Evolutionary conservation across 164 flowering plant genomes (phyloP).

Genomic region (Liquidambar formosana): DNA sequence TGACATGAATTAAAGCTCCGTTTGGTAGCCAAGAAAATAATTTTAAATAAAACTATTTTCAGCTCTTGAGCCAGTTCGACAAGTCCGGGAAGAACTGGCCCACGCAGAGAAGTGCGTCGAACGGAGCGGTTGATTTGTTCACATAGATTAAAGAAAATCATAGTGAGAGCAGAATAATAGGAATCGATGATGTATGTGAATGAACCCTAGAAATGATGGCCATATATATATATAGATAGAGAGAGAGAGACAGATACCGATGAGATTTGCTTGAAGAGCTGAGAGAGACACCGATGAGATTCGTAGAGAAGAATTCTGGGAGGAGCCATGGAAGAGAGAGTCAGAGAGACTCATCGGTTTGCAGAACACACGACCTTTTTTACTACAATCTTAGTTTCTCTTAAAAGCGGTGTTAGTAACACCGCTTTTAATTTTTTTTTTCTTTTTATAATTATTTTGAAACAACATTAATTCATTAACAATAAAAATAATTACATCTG

Average conservation of each 20-base stretch:
- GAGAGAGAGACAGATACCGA: slow-evolving; percentile 45
- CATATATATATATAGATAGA: slow-evolving; percentile 9
- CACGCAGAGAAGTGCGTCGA: slow-evolving; percentile 84
- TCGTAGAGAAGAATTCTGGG: slow-evolving; percentile 88
- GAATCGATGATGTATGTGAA: background rate
- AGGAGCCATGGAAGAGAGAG: slow-evolving; percentile 54
- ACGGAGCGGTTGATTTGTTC: slow-evolving; percentile 88
- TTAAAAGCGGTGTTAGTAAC: no score
- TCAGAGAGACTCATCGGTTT: no score
- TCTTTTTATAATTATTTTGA: no score
- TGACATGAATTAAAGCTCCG: no score
- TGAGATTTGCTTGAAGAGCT: slow-evolving; percentile 80
- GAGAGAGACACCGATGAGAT: slow-evolving; percentile 74
- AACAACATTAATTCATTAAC: no score
- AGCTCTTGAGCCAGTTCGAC: slow-evolving; percentile 57
- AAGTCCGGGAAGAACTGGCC: slow-evolving; percentile 95
- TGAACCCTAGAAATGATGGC: slow-evolving; percentile 9
- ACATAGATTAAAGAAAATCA: slow-evolving; percentile 42
- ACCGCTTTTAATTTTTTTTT: no score
- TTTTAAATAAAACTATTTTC: slow-evolving; percentile 77
- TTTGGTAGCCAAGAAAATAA: slow-evolving; percentile 89
- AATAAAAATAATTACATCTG: no score
- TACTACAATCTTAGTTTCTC: no score
- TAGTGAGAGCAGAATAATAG: background rate
- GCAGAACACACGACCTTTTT: no score